phyloP scores from a whole-genome alignment of 139 green algal species.

The Chlorella ohadii region DNA sequence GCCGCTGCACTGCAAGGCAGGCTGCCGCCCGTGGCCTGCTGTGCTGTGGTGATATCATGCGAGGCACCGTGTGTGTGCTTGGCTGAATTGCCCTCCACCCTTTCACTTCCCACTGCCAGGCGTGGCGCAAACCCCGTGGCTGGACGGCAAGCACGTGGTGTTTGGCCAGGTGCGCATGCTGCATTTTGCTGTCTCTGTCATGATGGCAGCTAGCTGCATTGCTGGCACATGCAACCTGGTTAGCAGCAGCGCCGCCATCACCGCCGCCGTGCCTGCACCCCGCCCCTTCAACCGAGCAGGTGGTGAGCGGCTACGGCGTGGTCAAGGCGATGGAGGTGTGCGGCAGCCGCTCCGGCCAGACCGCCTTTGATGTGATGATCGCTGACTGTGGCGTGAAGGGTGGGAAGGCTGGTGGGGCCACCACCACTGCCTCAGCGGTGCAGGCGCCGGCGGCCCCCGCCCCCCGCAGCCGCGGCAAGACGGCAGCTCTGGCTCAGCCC shows the following conservation, averaged over 20 bases:
- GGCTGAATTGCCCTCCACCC: too few species aligned
- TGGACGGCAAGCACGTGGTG: constrained; percentile 77
- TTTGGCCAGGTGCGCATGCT: constrained; percentile 76
- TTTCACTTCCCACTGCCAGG: too few species aligned
- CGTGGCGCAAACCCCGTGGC: too few species aligned
- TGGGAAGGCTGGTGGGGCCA: constrained; percentile 2
- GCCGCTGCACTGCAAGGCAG: constrained; percentile 44
- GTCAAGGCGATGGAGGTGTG: constrained; percentile 87
- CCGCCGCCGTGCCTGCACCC: not conserved
- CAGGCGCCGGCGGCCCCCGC: not conserved
- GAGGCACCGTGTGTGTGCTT: too few species aligned
- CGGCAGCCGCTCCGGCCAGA: constrained; percentile 74
- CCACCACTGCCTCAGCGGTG: constrained; percentile 5
- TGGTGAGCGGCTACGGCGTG: constrained; percentile 71
- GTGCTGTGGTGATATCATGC: not conserved
- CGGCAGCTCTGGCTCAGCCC: too few species aligned
- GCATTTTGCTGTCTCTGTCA: too few species aligned
- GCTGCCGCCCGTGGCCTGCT: not conserved
- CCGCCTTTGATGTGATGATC: constrained; percentile 42
- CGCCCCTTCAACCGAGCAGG: constrained; percentile 44
- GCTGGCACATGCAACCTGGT: too few species aligned
- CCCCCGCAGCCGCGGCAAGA: not conserved
- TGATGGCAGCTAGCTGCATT: too few species aligned
- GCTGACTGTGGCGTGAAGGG: constrained; percentile 16
- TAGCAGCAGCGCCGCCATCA: too few species aligned